Evolutionary conservation across 192 early-diverging fungal genomes (phyloP).

Genomic region (Linnemannia zychae): DNA sequence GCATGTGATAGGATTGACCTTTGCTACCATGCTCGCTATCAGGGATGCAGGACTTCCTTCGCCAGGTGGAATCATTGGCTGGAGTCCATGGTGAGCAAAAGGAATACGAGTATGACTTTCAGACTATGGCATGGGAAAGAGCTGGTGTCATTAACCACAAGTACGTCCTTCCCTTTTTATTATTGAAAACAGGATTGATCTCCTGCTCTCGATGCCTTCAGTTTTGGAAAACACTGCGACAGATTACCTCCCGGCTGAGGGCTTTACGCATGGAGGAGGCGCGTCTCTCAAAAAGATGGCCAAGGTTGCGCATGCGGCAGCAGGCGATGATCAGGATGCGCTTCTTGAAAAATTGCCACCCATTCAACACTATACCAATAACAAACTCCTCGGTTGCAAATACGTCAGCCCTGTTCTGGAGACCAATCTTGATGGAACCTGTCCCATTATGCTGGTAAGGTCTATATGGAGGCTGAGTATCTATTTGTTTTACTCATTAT

Average conservation of each 20-base stretch:
- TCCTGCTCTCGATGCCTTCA: slow-evolving; percentile 66
- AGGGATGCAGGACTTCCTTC: slow-evolving; percentile 68
- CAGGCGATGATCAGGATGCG: slow-evolving; percentile 11
- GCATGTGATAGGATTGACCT: slow-evolving; percentile 56
- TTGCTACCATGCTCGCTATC: slow-evolving; percentile 69
- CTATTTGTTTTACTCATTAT: not conserved
- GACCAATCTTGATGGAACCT: slow-evolving; percentile 54
- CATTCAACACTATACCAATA: slow-evolving; percentile 61
- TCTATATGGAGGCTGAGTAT: not conserved
- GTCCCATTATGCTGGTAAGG: slow-evolving; percentile 61
- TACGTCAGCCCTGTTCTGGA: slow-evolving; percentile 65
- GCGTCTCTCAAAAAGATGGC: slow-evolving; percentile 48
- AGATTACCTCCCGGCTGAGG: slow-evolving; percentile 63
- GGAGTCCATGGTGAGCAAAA: slow-evolving; percentile 76
- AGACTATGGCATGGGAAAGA: too few relatives aligned
- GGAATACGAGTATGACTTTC: not conserved
- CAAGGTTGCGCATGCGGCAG: slow-evolving; percentile 8
- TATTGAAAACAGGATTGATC: slow-evolving; percentile 52
- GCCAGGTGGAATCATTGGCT: slow-evolving; percentile 67
- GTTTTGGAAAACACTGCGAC: slow-evolving; percentile 47
- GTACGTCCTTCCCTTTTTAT: not conserved
- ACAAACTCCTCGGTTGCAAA: slow-evolving; percentile 56
- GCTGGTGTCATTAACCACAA: not conserved
- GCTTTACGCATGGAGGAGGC: slow-evolving; percentile 58
- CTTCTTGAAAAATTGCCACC: slow-evolving; percentile 38